Evolutionary conservation across 2,329 filamentous ascomycete species (phyloP), one percentile per base, ranked within the genome.

Genomic region (Clathrospora elynae): DNA sequence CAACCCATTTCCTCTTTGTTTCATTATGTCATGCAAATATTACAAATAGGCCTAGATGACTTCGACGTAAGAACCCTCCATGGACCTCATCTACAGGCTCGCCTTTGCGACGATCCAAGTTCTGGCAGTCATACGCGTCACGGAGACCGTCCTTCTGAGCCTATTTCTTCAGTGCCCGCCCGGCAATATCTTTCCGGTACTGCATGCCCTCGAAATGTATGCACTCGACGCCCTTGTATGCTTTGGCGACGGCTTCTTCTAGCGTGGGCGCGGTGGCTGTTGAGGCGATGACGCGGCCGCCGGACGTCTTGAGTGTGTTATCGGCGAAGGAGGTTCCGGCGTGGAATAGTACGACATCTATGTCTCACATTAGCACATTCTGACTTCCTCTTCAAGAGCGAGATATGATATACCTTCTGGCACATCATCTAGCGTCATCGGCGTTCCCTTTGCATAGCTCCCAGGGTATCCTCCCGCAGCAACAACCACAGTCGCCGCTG

Each of bases 211-310:
- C 83, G 57, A 96, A 96, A 44, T 86, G 78, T 62, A 96, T 91
- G 38, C 81, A 78, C 42, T 84, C 79, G 14, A 96, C 85, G 20
- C 89, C 90, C 51, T 84, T 79, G 68, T 99, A 99, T n/a, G 90
- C 90, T 65, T 86, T 87, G 60, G 85, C 81, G 1, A 97, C 89
- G 0, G 93, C 93, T 37, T 87, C 85, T 60, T 89, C 82, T 1
- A 99, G 81, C 9, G 85, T 87, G 1, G 80, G 78, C 1, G 83
- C 87, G 2, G 85, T 87, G 1, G 91, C 88, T 24, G 88, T 95
- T n/a, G 90, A 85, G 11, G 92, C 91, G 64, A 99, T 96, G 22
- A 99, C 93, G 43, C 93, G 85, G 1, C 93, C 93, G 32, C 93
- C 93, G 0, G 87, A 81, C 0, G 90, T 92, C 62, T 84, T 79